Evolutionary conservation across 345 rosid genomes (phyloP).

Genomic region (Boechera stricta): DNA sequence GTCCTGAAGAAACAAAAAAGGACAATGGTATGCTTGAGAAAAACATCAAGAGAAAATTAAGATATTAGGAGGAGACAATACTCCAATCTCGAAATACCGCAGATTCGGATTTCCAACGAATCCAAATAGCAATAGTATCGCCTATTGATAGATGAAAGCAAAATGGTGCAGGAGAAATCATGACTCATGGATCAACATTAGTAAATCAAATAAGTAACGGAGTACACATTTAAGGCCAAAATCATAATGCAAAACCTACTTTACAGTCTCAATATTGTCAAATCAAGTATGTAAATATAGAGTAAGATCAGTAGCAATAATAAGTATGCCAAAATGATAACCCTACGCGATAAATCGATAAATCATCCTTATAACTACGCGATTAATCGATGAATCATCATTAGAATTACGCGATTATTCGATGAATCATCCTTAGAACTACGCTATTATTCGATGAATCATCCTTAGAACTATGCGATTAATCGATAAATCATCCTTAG

Average conservation of each 20-base stretch:
- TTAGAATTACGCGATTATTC: not conserved
- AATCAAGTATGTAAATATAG: slow-evolving; percentile 22
- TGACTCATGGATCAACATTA: not conserved
- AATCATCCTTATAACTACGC: not conserved
- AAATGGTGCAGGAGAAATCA: not conserved
- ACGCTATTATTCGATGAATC: not conserved
- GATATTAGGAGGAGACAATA: not conserved
- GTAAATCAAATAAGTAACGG: not conserved
- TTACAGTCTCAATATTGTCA: not conserved
- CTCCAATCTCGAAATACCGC: not conserved
- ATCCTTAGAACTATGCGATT: not conserved
- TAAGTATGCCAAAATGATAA: not conserved
- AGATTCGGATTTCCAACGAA: not conserved
- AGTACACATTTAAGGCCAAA: slow-evolving; percentile 4
- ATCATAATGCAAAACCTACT: slow-evolving; percentile 7
- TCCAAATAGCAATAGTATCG: not conserved
- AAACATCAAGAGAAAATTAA: not conserved
- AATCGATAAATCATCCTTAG: not conserved
- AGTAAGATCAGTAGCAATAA: not conserved
- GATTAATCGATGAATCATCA: not conserved
- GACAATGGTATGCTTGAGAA: not conserved
- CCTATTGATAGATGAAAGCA: not conserved
- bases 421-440: not conserved
- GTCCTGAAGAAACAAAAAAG: slow-evolving; percentile 3
- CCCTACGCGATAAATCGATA: not conserved